Evolutionary conservation across 2,329 filamentous ascomycete species (phyloP).

Genomic region (Amesomyces nigricolor): DNA sequence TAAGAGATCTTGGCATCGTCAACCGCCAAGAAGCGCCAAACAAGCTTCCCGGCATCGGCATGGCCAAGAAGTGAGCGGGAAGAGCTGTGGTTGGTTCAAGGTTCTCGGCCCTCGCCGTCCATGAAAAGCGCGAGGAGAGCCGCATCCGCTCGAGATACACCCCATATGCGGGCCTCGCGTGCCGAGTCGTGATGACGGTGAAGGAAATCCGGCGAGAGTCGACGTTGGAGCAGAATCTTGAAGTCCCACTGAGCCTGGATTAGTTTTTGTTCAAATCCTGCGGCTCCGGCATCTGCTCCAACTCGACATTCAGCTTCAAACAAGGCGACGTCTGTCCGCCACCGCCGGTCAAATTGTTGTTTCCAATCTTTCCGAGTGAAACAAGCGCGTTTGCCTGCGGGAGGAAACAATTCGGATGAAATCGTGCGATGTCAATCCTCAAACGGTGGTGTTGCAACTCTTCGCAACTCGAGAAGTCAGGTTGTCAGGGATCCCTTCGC

Average conservation of each 20-base stretch:
- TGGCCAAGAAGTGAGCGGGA: constrained; percentile 5
- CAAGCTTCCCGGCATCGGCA: not conserved
- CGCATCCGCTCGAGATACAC: not conserved
- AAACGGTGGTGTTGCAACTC: no score
- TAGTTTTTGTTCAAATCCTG: no score
- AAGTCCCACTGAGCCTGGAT: not conserved
- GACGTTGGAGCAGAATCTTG: not conserved
- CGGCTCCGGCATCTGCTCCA: no score
- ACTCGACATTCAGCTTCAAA: no score
- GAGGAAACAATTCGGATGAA: no score
- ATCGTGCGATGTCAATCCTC: no score
- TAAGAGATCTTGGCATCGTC: constrained; percentile 3
- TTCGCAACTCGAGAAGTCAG: no score
- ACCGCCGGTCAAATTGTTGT: no score
- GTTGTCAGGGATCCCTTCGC: no score
- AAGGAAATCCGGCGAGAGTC: not conserved
- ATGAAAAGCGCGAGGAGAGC: constrained; percentile 18
- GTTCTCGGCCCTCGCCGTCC: constrained; percentile 17
- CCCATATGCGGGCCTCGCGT: constrained; percentile 9
- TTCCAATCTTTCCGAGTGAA: no score
- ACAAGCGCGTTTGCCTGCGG: no score
- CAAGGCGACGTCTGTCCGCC: no score
- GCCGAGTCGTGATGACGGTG: not conserved
- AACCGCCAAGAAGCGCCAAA: constrained; percentile 10
- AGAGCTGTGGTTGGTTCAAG: constrained; percentile 11